Base-by-base conservation (phyloP, 352 stramenopile species). In the Globisporangium paddicum region DNA sequence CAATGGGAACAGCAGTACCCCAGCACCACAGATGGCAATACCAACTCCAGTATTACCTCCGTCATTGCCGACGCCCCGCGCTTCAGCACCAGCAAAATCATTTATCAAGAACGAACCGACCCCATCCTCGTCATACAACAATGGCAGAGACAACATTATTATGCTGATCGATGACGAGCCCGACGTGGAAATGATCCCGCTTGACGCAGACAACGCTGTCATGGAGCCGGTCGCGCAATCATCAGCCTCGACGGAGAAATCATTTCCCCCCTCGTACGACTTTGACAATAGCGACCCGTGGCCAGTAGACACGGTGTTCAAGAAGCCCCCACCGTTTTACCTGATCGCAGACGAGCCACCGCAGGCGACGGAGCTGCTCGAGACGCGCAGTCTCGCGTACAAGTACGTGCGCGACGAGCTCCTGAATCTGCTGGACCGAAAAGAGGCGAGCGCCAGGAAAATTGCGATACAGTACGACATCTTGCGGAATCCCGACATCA, bases 341-440 rank as follows among this genome's bases (percentile, higher is more conserved):
- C 58, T 87, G 9, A 72, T 90, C 40, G 62, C 78, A 9, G 64
- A 67, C 10, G 63, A 61, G 52, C 58, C 58, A 1, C 72, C 79
- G 21, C 42, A 50, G 18, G 40, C 70, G 23, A 64, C 55, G 19
- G 49, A 64, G 26, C 81, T 75, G 47, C 58, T 90, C 9, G 71
- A 82, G 23, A 79, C 65, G 34, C 72, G 81, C 6, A 58, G 67
- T 5, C 54, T 73, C 28, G 81, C 81, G 18, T 91, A 80, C 62
- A 79, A 87, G 57, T 72, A 78, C 46, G 30, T 91, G 46, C 77
- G 81, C n/a, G 58, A 66, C 9, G 73, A 78, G 44, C 40, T 91
- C 25, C 42, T 85, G 41, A 81, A 74, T 54, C 32, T 89, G 38
- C 58, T 89, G n/a, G 77, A 89, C 41, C 44, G 67, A 61, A 56